Conservation (phyloP, 192 early-diverging fungal genomes). For the Coemansia sp. region DNA sequence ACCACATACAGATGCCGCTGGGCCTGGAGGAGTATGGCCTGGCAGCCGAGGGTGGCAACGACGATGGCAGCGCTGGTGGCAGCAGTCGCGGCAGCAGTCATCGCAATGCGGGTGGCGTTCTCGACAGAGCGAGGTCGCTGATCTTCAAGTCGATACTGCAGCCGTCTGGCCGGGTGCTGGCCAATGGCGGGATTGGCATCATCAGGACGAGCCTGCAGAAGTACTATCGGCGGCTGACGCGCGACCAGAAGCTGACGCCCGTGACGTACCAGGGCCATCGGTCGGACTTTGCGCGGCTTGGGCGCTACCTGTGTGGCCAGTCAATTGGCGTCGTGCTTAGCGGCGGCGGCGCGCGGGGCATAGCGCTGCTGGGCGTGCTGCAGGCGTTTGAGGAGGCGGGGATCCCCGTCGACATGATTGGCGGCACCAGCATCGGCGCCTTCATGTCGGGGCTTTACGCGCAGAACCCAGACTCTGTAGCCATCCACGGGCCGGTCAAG, state of each 20-base stretch:
- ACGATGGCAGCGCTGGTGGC: background rate
- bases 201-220: conserved; percentile 66
- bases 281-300: conserved; percentile 73
- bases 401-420: conserved; percentile 95
- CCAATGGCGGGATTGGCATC: conserved; percentile 53
- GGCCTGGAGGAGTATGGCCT: conserved; percentile 1
- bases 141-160: conserved; percentile 19
- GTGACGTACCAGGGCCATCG: conserved; percentile 49
- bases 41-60: background rate
- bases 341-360: conserved; percentile 95
- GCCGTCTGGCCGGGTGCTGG: conserved; percentile 21
- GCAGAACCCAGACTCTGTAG: conserved; percentile 80
- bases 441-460: conserved; percentile 95
- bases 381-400: conserved; percentile 95
- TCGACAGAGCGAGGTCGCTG: conserved; percentile 20
- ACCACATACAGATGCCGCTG: conserved; percentile 86
- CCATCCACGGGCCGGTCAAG: conserved; percentile 82
- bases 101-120: background rate
- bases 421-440: conserved; percentile 96
- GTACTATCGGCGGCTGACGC: conserved; percentile 60
- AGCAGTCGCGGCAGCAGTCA: background rate
- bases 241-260: conserved; percentile 33
- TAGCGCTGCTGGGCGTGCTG: conserved; percentile 89
- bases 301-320: conserved; percentile 85
- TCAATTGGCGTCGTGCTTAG: conserved; percentile 93